Percentiles rank a stretch among this genome's conserved stretches.
phyloP scores from a whole-genome alignment of 2,329 filamentous ascomycete species.

The Atkinsonella texensis region DNA sequence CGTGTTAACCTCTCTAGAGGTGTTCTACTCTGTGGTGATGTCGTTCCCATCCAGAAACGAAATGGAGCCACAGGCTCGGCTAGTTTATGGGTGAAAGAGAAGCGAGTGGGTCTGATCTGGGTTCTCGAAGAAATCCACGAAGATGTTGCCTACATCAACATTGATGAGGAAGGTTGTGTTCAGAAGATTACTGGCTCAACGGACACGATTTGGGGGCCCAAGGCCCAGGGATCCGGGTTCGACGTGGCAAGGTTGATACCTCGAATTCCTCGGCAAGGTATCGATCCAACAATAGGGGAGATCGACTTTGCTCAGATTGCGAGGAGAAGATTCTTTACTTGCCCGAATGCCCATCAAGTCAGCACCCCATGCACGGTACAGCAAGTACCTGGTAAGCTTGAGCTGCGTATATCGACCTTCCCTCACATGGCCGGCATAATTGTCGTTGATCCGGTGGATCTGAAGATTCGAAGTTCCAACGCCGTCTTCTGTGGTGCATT shows the following conservation, averaged over 20 bases:
- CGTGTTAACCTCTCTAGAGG: conserved; percentile 68
- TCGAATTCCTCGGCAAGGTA: conserved; percentile 64
- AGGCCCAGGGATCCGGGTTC: conserved; percentile 52
- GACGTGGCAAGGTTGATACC: conserved; percentile 72
- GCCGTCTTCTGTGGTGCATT: conserved; percentile 86
- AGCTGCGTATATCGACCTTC: conserved; percentile 81
- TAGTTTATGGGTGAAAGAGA: conserved; percentile 98
- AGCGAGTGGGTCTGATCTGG: conserved; percentile 88
- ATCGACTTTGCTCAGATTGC: conserved; percentile 68
- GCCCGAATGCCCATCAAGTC: conserved; percentile 61
- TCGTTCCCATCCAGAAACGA: conserved; percentile 94
- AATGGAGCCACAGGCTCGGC: conserved; percentile 87
- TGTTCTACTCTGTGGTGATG: conserved; percentile 87
- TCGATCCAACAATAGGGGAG: conserved; percentile 55
- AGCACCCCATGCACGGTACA: conserved; percentile 79
- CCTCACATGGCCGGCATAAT: conserved; percentile 96
- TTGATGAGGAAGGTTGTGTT: conserved; percentile 69
- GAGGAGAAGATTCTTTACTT: conserved; percentile 70
- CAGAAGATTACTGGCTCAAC: conserved; percentile 60
- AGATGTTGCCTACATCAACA: conserved; percentile 65
- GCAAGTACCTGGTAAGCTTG: conserved; percentile 53
- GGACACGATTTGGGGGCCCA: conserved; percentile 76
- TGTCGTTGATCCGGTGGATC: conserved; percentile 66
- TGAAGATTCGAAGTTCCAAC: conserved; percentile 85
- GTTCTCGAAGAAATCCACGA: conserved; percentile 96